Evolutionary conservation across 2,329 filamentous ascomycete species (phyloP), one percentile per base, ranked within the genome.

Genomic region (Aspergillus thermomutatus): DNA sequence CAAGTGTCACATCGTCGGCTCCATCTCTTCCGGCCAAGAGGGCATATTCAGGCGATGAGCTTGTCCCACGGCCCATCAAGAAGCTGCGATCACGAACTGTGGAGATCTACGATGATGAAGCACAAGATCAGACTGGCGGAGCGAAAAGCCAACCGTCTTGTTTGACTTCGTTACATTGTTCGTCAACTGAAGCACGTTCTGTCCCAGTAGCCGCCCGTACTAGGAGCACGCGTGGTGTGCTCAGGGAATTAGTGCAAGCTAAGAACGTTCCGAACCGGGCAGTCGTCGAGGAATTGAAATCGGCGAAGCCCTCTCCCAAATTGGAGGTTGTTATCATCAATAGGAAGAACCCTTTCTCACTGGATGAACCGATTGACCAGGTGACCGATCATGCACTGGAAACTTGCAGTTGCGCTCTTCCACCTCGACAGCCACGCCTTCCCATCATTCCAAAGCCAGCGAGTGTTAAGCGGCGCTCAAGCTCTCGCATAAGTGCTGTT

Each of bases 321-420:
- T 53, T 72, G 10, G 68, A 71, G 56, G 70, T 72, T 1, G 70
- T 72, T 17, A 66, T 73, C n/a, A 45, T 69, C 53, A 70, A 72
- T 43, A 56, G 57, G n/a, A 62, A 59, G 52, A 56, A 51, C 14
- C 11, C 21, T 25, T 14, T 25, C 21, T 25, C 23, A 46, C 43
- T 46, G 43, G 43, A 26, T 23, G 43, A 46, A 25, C 43, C 43
- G 23, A 14, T 23, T 14, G 43, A 46, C 10, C 5, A 23, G 43
- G 6, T 4, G 10, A 25, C 43, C 11, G 43, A 46, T 46, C 14
- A 23, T 23, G 23, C 4, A 14, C 43, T 46, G 14, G 23, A 46
- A 26, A 23, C 14, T 14, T 46, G 43, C 23, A 23, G 6, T 14
- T 46, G 43, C 23, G 11, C 10, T 46, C 43, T 23, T 14, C 14